These are phyloP conservation scores for Dictyostelium purpureum DNA, from an alignment of 78 protist genomes.

Conservation along the genomic window DNA sequence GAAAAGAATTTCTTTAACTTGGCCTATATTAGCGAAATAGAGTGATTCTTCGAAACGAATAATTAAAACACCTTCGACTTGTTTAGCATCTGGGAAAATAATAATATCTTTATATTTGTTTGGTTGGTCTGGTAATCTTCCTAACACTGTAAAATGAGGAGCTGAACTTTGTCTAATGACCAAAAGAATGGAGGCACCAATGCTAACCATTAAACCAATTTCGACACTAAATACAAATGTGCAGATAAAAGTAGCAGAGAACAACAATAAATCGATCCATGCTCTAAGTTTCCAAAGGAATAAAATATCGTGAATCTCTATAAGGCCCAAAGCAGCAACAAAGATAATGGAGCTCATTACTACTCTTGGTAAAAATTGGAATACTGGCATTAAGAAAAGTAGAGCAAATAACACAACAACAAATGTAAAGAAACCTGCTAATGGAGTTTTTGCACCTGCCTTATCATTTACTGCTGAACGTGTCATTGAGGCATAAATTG, in stretches of 20 bases:
- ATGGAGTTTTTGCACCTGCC: constrained; percentile 69
- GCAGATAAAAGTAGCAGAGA: constrained; percentile 18
- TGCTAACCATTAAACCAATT: constrained; percentile 61
- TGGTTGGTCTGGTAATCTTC: background rate
- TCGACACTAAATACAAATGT: constrained; percentile 65
- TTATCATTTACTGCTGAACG: constrained; percentile 71
- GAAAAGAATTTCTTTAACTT: constrained; percentile 65
- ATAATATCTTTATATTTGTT: constrained; percentile 58
- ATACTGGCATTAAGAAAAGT: constrained; percentile 58
- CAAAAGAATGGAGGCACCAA: constrained; percentile 64
- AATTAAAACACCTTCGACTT: constrained; percentile 49
- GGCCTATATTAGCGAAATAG: constrained; percentile 74
- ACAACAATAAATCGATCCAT: constrained; percentile 61
- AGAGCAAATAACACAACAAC: constrained; percentile 29
- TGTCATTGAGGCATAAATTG: constrained; percentile 71
- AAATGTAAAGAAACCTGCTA: constrained; percentile 56
- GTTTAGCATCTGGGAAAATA: constrained; percentile 43
- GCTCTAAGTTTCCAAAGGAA: constrained; percentile 70
- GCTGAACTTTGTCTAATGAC: constrained; percentile 72
- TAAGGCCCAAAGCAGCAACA: constrained; percentile 77
- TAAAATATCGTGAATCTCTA: constrained; percentile 56
- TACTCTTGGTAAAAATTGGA: constrained; percentile 65
- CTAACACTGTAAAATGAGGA: constrained; percentile 71
- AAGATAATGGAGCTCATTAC: constrained; percentile 67
- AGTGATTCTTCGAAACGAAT: constrained; percentile 67